A percentile compares a stretch with the other conserved stretches of the same genome.
These are phyloP conservation scores for Lachnellula subtilissima DNA, from an alignment of 2,329 filamentous ascomycete species.

Conservation along the genomic window DNA sequence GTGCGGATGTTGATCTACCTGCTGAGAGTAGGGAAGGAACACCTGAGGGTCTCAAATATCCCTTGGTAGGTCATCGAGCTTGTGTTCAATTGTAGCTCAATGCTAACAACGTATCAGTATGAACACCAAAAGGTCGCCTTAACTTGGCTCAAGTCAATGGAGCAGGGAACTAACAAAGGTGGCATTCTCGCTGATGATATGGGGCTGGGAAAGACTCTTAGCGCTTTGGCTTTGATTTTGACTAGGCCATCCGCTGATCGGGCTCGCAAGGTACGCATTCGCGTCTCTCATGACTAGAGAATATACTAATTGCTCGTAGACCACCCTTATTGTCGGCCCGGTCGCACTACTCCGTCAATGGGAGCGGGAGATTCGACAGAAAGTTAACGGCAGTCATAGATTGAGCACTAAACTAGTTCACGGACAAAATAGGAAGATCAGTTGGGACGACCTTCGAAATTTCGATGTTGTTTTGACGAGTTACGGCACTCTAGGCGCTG, in stretches of 20 bases:
- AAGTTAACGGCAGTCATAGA: slow-evolving; percentile 55
- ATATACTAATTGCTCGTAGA: slow-evolving; percentile 39
- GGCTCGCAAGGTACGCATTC: slow-evolving; percentile 30
- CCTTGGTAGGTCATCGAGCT: slow-evolving; percentile 38
- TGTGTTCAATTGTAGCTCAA: not conserved
- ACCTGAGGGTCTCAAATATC: slow-evolving; percentile 61
- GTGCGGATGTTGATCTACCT: slow-evolving; percentile 63
- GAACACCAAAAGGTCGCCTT: slow-evolving; percentile 77
- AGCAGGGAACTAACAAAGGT: slow-evolving; percentile 65
- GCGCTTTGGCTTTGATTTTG: slow-evolving; percentile 65
- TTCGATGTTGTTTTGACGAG: slow-evolving; percentile 77
- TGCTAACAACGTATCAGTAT: slow-evolving; percentile 41
- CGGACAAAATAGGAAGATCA: slow-evolving; percentile 49
- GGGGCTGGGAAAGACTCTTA: slow-evolving; percentile 81
- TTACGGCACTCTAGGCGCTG: slow-evolving; percentile 65
- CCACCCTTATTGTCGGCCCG: slow-evolving; percentile 78
- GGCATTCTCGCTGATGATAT: slow-evolving; percentile 78
- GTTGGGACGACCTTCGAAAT: slow-evolving; percentile 55
- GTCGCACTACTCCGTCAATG: slow-evolving; percentile 79
- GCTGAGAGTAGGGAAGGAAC: slow-evolving; percentile 61
- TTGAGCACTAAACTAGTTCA: slow-evolving; percentile 68
- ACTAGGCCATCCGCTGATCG: slow-evolving; percentile 51
- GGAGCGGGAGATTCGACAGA: slow-evolving; percentile 71
- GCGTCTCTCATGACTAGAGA: not conserved
- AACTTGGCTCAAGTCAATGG: slow-evolving; percentile 71